phyloP scores from a whole-genome alignment of 1,139 yeast species.

The Spencermartinsiella ligniputridi region DNA sequence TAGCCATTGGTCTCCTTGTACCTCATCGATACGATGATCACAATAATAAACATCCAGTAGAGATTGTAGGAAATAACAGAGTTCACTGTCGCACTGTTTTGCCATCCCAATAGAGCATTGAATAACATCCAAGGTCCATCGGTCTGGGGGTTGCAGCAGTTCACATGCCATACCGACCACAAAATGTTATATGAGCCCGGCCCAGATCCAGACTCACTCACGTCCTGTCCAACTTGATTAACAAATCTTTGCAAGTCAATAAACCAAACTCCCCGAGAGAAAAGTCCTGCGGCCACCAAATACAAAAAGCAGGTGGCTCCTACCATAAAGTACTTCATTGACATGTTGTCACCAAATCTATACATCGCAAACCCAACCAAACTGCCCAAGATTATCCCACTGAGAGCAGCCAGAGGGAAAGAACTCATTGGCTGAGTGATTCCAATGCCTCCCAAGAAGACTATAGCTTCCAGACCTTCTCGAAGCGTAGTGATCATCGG shows the following conservation, averaged over 20 bases:
- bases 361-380: conserved; percentile 63
- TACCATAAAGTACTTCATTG: conserved; percentile 75
- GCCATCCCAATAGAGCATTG: conserved; percentile 86
- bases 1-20: conserved; percentile 68
- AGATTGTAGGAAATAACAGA: conserved; percentile 78
- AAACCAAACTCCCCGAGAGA: conserved; percentile 87
- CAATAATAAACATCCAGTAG: conserved; percentile 69
- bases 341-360: conserved; percentile 61
- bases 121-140: conserved; percentile 94
- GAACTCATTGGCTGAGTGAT: conserved; percentile 42
- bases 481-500: conserved; percentile 82
- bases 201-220: conserved; percentile 83
- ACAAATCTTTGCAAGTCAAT: conserved; percentile 65
- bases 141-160: conserved; percentile 85
- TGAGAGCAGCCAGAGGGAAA: conserved; percentile 78
- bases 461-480: conserved; percentile 91
- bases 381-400: conserved; percentile 72
- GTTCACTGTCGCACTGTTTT: conserved; percentile 85
- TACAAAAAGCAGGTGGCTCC: conserved; percentile 78
- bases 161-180: conserved; percentile 84
- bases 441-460: conserved; percentile 88
- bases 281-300: conserved; percentile 81
- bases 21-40: conserved; percentile 53
- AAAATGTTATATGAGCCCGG: conserved; percentile 84
- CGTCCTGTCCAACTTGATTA: conserved; percentile 76